Base-by-base conservation (phyloP, 2,329 filamentous ascomycete species). In the Fusarium sterilihyphosum region DNA sequence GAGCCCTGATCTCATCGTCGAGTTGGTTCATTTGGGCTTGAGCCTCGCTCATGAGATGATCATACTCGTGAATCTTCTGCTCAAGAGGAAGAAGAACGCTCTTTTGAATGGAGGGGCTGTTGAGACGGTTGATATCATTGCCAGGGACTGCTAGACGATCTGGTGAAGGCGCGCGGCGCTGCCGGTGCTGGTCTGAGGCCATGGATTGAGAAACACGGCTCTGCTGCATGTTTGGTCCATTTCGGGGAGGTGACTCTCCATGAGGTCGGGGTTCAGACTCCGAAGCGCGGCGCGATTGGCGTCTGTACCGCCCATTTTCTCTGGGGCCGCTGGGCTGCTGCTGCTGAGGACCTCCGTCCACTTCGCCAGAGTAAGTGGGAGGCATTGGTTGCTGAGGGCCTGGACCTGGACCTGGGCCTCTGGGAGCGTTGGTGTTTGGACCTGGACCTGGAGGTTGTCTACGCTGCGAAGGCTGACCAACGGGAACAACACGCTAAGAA, bases 51-150 rank as follows among this genome's bases (percentile, higher is more conserved):
- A 86, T 86, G 49, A 84, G 77, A 49, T 73, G 77, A 20, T 82
- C 78, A 78, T 86, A 86, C 80, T 86, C 84, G 54, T 79, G 78
- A 47, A 86, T 83, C 78, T 86, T 86, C 59, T 81, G 80, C 67
- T 85, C 83, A 1, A 86, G 83, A 10, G 85, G 85, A 68, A 84
- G 83, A 40, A 86, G 82, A 65, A 86, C 85, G 73, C 80, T 84
- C 69, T 84, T 81, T 60, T 81, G 76, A 57, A 86, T 82, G 76
- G 81, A 84, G 24, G 85, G 85, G 67, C 83, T 85, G 71, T 85
- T 82, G 65, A 86, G 80, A n/a, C 85, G 84, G 71, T 80, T 80
- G 78, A 86, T 84, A 50, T 75, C 61, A 26, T 64, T 66, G 44
- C 76, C 75, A 10, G 74, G 73, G 9, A 73, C 58, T 41, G 67